A percentile compares a stretch with the other conserved stretches of the same genome.
phyloP scores from a whole-genome alignment of 2,329 filamentous ascomycete species.

The Pseudogymnoascus sp. region DNA sequence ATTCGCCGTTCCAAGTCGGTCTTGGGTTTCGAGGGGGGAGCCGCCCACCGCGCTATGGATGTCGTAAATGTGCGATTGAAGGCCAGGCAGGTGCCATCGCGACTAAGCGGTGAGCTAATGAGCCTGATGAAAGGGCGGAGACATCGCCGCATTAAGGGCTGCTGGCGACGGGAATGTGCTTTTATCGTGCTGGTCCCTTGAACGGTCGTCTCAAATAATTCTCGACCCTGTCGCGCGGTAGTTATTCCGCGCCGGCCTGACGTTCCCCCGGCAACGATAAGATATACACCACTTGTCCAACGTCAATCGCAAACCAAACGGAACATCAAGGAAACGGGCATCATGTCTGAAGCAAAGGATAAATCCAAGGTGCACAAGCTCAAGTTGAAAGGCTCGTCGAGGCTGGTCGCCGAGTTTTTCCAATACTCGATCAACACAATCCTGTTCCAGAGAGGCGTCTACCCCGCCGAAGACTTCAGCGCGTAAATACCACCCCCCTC shows the following conservation, averaged over 20 bases:
- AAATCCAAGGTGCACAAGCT: slow-evolving; percentile 94
- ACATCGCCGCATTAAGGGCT: slow-evolving; percentile 31
- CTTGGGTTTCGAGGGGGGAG: slow-evolving; percentile 26
- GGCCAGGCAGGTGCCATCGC: slow-evolving; percentile 23
- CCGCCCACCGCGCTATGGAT: slow-evolving; percentile 24
- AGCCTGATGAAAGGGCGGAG: slow-evolving; percentile 28
- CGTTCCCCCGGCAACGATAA: slow-evolving; percentile 3
- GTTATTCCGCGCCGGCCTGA: slow-evolving; percentile 3
- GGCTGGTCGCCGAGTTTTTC: slow-evolving; percentile 94
- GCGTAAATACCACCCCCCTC: slow-evolving; percentile 50
- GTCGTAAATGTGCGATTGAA: slow-evolving; percentile 22
- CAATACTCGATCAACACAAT: slow-evolving; percentile 99
- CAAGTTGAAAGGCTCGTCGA: slow-evolving; percentile 75
- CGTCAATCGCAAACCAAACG: background rate
- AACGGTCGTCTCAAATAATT: background rate
- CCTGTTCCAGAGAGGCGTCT: slow-evolving; percentile 79
- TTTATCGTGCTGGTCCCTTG: background rate
- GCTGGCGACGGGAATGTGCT: slow-evolving; percentile 2
- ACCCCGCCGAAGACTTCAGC: slow-evolving; percentile 94
- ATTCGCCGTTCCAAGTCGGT: slow-evolving; percentile 54
- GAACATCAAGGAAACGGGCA: background rate
- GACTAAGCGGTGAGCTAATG: slow-evolving; percentile 26
- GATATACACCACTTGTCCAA: background rate
- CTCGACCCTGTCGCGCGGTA: slow-evolving; percentile 5
- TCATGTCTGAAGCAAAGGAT: slow-evolving; percentile 41